These are phyloP conservation scores for Phytophthora sp. DNA, from an alignment of 352 stramenopile species.

Conservation along the genomic window DNA sequence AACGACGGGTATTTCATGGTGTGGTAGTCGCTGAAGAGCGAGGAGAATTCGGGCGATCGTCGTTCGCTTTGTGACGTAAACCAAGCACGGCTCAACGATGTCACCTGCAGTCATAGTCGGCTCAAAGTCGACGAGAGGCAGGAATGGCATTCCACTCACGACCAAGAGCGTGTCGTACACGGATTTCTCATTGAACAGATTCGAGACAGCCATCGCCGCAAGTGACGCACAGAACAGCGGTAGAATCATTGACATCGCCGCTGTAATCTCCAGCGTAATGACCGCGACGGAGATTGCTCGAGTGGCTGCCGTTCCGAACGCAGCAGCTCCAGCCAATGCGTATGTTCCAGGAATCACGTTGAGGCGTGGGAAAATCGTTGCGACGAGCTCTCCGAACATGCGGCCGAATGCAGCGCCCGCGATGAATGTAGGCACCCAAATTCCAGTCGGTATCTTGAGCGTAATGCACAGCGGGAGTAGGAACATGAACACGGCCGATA, in stretches of 20 bases:
- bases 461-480: slow-evolving; percentile 85
- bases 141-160: slow-evolving; percentile 77
- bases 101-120: slow-evolving; percentile 57
- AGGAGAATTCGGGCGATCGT: slow-evolving; percentile 71
- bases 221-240: slow-evolving; percentile 82
- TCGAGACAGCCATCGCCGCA: slow-evolving; percentile 65
- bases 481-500: slow-evolving; percentile 61
- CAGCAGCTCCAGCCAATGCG: slow-evolving; percentile 77
- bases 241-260: slow-evolving; percentile 82
- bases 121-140: slow-evolving; percentile 85
- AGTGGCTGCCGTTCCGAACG: slow-evolving; percentile 73
- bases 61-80: slow-evolving; percentile 79
- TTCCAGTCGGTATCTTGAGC: slow-evolving; percentile 78
- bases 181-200: slow-evolving; percentile 72
- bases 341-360: slow-evolving; percentile 66
- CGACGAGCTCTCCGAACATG: slow-evolving; percentile 73
- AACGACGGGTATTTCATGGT: slow-evolving; percentile 80
- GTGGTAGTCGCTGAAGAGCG: slow-evolving; percentile 72
- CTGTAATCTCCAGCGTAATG: slow-evolving; percentile 89
- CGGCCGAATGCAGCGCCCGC: slow-evolving; percentile 80
- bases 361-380: slow-evolving; percentile 33
- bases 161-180: slow-evolving; percentile 87
- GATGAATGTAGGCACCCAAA: slow-evolving; percentile 89
- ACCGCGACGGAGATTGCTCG: slow-evolving; percentile 84
- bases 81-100: slow-evolving; percentile 72